A percentile compares a stretch with the other conserved stretches of the same genome.
Conservation (phyloP, 495 filamentous ascomycete species). For the Cladorrhinum samala region DNA sequence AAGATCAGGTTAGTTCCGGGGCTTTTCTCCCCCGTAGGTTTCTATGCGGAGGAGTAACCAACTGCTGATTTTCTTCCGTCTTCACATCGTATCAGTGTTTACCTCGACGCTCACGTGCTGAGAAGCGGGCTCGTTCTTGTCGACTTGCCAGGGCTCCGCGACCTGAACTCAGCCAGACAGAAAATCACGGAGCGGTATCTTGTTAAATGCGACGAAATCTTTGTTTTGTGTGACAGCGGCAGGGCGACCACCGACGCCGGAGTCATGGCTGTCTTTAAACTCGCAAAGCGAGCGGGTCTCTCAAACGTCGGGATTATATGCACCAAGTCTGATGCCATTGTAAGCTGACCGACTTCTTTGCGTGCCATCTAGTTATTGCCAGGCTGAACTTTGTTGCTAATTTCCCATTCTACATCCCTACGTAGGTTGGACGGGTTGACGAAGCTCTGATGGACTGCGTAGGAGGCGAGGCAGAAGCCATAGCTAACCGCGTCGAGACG, state of each 20-base stretch:
- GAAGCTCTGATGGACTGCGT: no score
- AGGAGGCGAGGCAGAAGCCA: no score
- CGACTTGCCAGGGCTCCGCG: conserved; percentile 35
- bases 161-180: conserved; percentile 31
- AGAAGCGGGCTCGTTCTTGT: conserved; percentile 35
- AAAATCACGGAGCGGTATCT: conserved; percentile 36
- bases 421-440: no score
- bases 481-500: no score
- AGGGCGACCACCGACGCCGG: conserved; percentile 29
- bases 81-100: conserved; percentile 23
- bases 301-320: conserved; percentile 36
- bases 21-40: background rate
- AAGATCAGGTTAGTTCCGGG: conserved; percentile 27
- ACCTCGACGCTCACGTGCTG: conserved; percentile 29
- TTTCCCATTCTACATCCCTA: no score
- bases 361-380: no score
- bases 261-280: conserved; percentile 28
- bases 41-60: background rate
- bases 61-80: background rate
- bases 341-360: no score
- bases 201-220: conserved; percentile 34
- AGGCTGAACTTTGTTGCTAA: conserved; percentile 13
- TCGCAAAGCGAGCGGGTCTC: conserved; percentile 25
- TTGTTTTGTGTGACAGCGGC: conserved; percentile 27
- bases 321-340: conserved; percentile 36